These are phyloP conservation scores for Wickerhamomyces sp. DNA, from an alignment of 1,139 yeast species.

Conservation along the genomic window DNA sequence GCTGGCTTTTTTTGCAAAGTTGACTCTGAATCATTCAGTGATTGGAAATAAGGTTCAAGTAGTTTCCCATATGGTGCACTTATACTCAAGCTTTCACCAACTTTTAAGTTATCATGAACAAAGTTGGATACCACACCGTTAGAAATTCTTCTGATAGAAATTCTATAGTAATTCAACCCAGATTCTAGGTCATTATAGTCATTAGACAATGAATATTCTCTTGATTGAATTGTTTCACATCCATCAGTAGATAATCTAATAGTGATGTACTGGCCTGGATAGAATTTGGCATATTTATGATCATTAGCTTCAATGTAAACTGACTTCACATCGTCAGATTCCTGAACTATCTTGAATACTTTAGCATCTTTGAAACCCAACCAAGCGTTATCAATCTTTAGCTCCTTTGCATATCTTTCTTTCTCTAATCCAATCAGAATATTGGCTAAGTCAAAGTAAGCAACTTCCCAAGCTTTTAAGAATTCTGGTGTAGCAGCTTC, in stretches of 20 bases:
- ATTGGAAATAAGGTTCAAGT: slow-evolving; percentile 28
- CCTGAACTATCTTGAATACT: slow-evolving; percentile 40
- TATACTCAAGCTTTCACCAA: slow-evolving; percentile 46
- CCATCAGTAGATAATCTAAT: slow-evolving; percentile 39
- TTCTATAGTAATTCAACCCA: slow-evolving; percentile 37
- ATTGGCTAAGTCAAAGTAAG: slow-evolving; percentile 62
- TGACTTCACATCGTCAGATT: slow-evolving; percentile 46
- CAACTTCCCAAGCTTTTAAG: slow-evolving; percentile 60
- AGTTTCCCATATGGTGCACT: slow-evolving; percentile 59
- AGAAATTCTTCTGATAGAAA: slow-evolving; percentile 48
- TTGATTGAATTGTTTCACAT: slow-evolving; percentile 31
- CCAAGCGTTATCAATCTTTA: slow-evolving; percentile 40
- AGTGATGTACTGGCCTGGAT: slow-evolving; percentile 62
- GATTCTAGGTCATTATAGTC: slow-evolving; percentile 24
- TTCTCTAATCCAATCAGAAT: slow-evolving; percentile 55
- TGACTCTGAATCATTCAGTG: slow-evolving; percentile 16
- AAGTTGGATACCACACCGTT: slow-evolving; percentile 52
- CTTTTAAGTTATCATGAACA: slow-evolving; percentile 45
- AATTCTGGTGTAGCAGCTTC: slow-evolving; percentile 54
- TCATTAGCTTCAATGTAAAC: slow-evolving; percentile 48
- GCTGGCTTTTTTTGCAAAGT: slow-evolving; percentile 31
- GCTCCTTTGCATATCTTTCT: slow-evolving; percentile 36
- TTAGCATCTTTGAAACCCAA: slow-evolving; percentile 49
- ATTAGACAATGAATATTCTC: slow-evolving; percentile 52
- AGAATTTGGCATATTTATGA: slow-evolving; percentile 31